phyloP scores from a whole-genome alignment of 1,284 basidiomycete genomes.

The Irpex sp. region DNA sequence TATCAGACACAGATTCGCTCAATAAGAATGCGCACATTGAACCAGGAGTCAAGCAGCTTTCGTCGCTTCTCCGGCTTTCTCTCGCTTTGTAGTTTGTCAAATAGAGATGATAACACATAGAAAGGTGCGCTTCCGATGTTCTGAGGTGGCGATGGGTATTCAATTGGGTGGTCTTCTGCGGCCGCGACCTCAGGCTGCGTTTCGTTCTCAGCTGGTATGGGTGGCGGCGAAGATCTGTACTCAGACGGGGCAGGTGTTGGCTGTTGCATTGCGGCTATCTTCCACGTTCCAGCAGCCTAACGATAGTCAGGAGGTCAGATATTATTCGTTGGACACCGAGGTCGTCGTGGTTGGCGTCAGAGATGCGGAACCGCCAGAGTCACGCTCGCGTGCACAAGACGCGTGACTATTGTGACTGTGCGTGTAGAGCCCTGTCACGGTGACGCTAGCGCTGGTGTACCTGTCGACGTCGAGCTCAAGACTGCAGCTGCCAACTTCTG shows the following conservation, averaged over 20 bases:
- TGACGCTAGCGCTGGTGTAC: neutral
- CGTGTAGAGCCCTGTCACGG: neutral
- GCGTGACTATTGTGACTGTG: neutral
- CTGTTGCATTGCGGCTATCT: slow-evolving; percentile 34
- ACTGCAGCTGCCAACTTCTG: neutral
- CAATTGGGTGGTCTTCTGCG: slow-evolving; percentile 22
- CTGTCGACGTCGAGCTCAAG: neutral
- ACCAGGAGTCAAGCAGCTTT: slow-evolving; percentile 63
- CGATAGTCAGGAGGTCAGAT: neutral
- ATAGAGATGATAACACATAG: slow-evolving; percentile 55
- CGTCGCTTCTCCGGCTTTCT: slow-evolving; percentile 64
- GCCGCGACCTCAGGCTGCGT: neutral
- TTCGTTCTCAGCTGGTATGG: neutral
- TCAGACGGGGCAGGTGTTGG: slow-evolving; percentile 50
- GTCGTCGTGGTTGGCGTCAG: neutral
- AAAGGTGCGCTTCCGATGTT: slow-evolving; percentile 67
- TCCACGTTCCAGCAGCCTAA: neutral
- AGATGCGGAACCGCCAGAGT: neutral
- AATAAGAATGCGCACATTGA: slow-evolving; percentile 49
- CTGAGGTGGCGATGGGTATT: slow-evolving; percentile 50
- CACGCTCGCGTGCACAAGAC: neutral
- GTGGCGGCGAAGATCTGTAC: slow-evolving; percentile 13
- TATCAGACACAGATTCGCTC: neutral
- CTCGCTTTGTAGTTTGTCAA: slow-evolving; percentile 63
- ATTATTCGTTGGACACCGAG: neutral